Percentiles rank a stretch among this genome's conserved stretches.
Evolutionary conservation across 768 basidiomycete species (phyloP).

Genomic region (Tylopilus sp.): DNA sequence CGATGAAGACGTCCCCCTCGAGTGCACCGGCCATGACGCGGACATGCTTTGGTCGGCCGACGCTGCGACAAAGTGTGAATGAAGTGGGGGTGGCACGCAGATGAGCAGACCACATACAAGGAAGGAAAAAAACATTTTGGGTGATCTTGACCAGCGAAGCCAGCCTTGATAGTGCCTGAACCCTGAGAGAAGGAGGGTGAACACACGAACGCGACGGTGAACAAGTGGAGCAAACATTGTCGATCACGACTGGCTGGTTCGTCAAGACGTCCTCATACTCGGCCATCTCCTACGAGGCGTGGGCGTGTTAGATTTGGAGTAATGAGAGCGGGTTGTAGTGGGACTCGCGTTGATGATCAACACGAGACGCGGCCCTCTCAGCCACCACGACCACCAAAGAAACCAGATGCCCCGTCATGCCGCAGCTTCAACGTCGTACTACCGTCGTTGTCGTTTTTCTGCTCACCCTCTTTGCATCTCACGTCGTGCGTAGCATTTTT

Average conservation of each 20-base stretch:
- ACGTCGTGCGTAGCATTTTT: conserved; percentile 26
- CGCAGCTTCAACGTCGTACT: conserved; percentile 10
- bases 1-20: conserved; percentile 96
- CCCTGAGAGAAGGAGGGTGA: conserved; percentile 55
- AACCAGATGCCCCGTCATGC: conserved; percentile 14
- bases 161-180: conserved; percentile 97
- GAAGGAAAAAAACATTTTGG: conserved; percentile 99
- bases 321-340: conserved; percentile 4
- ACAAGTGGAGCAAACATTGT: conserved; percentile 66
- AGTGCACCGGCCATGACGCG: conserved; percentile 97
- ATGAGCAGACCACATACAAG: conserved; percentile 63
- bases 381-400: conserved; percentile 16
- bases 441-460: conserved; percentile 13
- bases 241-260: conserved; percentile 98
- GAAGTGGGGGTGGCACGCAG: conserved; percentile 26
- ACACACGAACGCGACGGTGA: conserved; percentile 24
- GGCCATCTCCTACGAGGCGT: conserved; percentile 49
- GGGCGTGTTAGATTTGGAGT: conserved; percentile 7
- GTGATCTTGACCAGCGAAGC: conserved; percentile 98
- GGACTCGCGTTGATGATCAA: conserved; percentile 6
- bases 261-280: conserved; percentile 94
- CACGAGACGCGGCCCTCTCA: conserved; percentile 4
- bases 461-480: conserved; percentile 14
- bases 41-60: conserved; percentile 96
- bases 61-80: conserved; percentile 45